A percentile compares a stretch with the other conserved stretches of the same genome.
Conservation (phyloP, 129 eudicot species). For the Helianthus tuberosus region DNA sequence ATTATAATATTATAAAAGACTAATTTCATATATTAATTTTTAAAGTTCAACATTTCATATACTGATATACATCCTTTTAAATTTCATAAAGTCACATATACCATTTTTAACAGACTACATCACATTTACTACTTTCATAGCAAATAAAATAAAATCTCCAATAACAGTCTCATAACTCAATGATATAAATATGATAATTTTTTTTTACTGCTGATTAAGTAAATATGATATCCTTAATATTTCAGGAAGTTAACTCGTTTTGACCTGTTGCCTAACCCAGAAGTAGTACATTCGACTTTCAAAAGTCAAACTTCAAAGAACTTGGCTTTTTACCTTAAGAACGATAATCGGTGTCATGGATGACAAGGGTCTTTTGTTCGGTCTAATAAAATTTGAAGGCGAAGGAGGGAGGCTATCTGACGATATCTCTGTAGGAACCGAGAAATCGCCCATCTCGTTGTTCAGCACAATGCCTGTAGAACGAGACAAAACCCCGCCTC, state of each 20-base stretch:
- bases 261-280: not conserved
- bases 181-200: not conserved
- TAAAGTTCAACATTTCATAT: too few species aligned
- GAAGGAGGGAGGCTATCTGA: conserved; percentile 79
- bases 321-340: conserved; percentile 66
- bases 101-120: too few species aligned
- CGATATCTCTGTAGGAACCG: conserved; percentile 68
- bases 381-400: conserved; percentile 74
- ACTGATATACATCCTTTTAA: too few species aligned
- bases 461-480: conserved; percentile 89
- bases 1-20: not conserved
- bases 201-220: not conserved
- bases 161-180: too few species aligned
- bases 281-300: conserved; percentile 10
- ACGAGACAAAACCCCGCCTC: conserved; percentile 80
- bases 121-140: too few species aligned
- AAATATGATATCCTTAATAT: not conserved
- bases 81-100: too few species aligned
- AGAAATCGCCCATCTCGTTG: conserved; percentile 82
- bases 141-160: too few species aligned
- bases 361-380: conserved; percentile 86
- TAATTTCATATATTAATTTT: too few species aligned
- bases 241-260: not conserved
- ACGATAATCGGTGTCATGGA: conserved; percentile 91
- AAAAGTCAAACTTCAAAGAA: not conserved